phyloP scores from a whole-genome alignment of 208 protist genomes.

The Crithidia expoeki region DNA sequence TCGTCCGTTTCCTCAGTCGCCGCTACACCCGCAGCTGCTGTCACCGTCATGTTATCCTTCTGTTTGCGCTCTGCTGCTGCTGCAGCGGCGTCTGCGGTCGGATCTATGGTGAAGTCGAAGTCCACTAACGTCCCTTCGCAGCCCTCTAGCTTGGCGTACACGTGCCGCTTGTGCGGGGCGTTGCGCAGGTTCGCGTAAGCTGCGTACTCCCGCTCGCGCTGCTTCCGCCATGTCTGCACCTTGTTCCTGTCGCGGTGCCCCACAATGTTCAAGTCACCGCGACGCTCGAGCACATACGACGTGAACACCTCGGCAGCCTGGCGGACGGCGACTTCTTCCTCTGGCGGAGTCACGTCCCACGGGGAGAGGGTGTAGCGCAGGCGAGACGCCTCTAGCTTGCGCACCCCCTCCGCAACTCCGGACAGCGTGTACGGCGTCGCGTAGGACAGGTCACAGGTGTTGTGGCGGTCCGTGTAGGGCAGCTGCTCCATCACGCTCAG shows the following conservation, averaged over 20 bases:
- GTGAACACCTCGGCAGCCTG: slow-evolving; percentile 83
- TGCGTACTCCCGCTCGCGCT: slow-evolving; percentile 82
- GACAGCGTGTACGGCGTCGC: slow-evolving; percentile 78
- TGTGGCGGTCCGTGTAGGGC: slow-evolving; percentile 61
- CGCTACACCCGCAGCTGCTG: too few relatives aligned
- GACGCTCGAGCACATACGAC: slow-evolving; percentile 84
- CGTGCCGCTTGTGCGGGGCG: slow-evolving; percentile 77
- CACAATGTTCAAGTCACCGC: slow-evolving; percentile 54
- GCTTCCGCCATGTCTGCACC: slow-evolving; percentile 63
- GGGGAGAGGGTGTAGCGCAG: slow-evolving; percentile 84
- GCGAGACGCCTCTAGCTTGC: slow-evolving; percentile 50
- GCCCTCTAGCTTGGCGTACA: slow-evolving; percentile 84
- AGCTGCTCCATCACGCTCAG: slow-evolving; percentile 84
- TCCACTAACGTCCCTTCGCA: slow-evolving; percentile 86
- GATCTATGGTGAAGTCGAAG: slow-evolving; percentile 83
- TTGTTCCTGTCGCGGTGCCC: slow-evolving; percentile 65
- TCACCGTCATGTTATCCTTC: slow-evolving; percentile 1
- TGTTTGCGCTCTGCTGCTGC: not conserved
- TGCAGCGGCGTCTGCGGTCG: slow-evolving; percentile 18
- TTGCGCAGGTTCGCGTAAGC: slow-evolving; percentile 49
- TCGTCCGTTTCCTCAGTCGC: too few relatives aligned
- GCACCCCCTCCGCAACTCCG: slow-evolving; percentile 64
- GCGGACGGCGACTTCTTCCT: slow-evolving; percentile 70
- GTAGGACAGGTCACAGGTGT: slow-evolving; percentile 60
- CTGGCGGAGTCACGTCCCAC: slow-evolving; percentile 83